Evolutionary conservation across 1,139 yeast species (phyloP), one percentile per base, ranked within the genome.

Genomic region (Blastobotrys aristatus): DNA sequence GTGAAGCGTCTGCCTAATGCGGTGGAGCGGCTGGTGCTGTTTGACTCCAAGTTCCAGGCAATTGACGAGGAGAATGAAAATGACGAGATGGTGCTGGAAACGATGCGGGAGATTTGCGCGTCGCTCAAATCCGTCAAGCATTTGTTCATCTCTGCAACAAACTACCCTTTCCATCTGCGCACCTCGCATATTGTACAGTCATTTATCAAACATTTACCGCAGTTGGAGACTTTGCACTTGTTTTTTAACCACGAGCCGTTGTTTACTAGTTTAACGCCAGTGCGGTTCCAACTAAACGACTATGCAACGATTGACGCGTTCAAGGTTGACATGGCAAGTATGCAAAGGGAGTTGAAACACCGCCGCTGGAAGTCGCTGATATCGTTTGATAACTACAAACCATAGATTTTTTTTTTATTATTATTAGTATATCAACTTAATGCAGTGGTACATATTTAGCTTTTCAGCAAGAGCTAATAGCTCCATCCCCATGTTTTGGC

Each of bases 401-500:
- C 13, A 3, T 4, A 20, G n/a, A n/a, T n/a, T n/a, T n/a, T n/a
- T n/a, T n/a, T n/a, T n/a, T n/a, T n/a, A n/a, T n/a, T n/a, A n/a
- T n/a, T n/a, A n/a, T n/a, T n/a, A n/a, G n/a, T n/a, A n/a, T n/a
- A n/a, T n/a, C n/a, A n/a, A n/a, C n/a, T n/a, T n/a, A n/a, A n/a
- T n/a, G n/a, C n/a, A n/a, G n/a, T n/a, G n/a, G n/a, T n/a, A n/a
- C n/a, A n/a, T n/a, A n/a, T n/a, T n/a, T n/a, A n/a, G n/a, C n/a
- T n/a, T n/a, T 13, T 11, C 7, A 11, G n/a, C 7, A 10, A 31
- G n/a, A n/a, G n/a, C 17, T 51, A 55, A 43, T 57, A 51, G 49
- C 59, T 58, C 69, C 69, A 65, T 5, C 65, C 68, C 57, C 85
- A 86, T 1, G 94, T 82, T 4, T 82, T 82, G 3, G 79, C 79